A percentile compares a stretch with the other conserved stretches of the same genome.
Conservation (phyloP, 805 yeast genomes). For the Saccharomycopsis fermentans region DNA sequence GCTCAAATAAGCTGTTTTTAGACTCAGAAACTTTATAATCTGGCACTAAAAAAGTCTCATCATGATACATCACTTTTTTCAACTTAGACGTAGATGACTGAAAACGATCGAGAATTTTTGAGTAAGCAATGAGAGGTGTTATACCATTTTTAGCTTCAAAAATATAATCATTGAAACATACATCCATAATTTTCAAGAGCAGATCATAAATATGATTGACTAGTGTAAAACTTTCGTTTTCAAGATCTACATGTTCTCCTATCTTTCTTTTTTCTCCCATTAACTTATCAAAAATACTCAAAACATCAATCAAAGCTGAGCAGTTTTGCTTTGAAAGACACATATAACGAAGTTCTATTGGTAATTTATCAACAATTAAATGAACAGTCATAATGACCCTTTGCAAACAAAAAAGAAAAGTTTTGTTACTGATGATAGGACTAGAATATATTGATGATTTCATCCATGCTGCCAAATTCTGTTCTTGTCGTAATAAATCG, state of each 20-base stretch:
- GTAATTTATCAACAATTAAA: not conserved
- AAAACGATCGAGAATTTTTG: not conserved
- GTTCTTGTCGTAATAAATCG: not conserved
- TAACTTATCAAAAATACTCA: not conserved
- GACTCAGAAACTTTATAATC: slow-evolving; percentile 16
- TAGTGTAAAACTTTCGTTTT: not conserved
- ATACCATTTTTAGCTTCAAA: not conserved
- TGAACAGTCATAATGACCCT: not conserved
- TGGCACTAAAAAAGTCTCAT: not conserved
- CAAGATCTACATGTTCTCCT: slow-evolving; percentile 11
- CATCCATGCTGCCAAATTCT: not conserved
- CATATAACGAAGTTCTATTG: not conserved
- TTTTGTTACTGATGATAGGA: not conserved
- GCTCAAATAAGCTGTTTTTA: slow-evolving; percentile 19
- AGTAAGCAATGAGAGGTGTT: not conserved
- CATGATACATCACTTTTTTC: not conserved
- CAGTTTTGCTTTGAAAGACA: not conserved
- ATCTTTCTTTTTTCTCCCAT: slow-evolving; percentile 4
- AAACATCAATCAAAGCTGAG: not conserved
- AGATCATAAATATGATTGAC: not conserved
- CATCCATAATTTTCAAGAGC: slow-evolving; percentile 1
- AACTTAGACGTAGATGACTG: not conserved
- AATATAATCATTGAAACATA: not conserved
- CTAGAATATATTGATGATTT: not conserved
- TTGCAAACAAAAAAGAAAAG: not conserved